phyloP scores from a whole-genome alignment of 2,329 filamentous ascomycete species.

The Cordyceps farinosa region DNA sequence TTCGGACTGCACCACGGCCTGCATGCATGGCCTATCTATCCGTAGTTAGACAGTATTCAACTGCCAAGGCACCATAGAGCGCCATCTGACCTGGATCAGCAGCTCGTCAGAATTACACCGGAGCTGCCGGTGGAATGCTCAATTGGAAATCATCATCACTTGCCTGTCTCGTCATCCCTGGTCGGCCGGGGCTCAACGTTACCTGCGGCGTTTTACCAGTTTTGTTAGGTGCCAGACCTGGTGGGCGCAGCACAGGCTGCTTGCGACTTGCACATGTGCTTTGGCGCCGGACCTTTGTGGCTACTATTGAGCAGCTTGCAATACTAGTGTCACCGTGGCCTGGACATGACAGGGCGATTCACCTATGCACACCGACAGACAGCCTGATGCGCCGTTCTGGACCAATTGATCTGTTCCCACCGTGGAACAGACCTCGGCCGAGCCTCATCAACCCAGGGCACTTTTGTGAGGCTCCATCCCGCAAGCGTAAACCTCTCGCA shows the following conservation, averaged over 20 bases:
- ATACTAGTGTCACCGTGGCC: not conserved
- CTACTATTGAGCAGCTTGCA: not conserved
- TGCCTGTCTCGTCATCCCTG: not conserved
- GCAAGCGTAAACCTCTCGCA: not conserved
- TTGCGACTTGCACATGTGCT: not conserved
- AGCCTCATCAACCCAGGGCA: constrained; percentile 2
- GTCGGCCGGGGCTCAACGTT: not conserved
- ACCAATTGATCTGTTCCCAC: constrained; percentile 1
- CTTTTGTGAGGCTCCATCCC: constrained; percentile 14
- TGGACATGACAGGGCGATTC: not conserved
- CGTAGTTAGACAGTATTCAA: not conserved
- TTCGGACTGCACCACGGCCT: not conserved
- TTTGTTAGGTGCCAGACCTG: constrained; percentile 9
- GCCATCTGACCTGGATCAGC: constrained; percentile 5
- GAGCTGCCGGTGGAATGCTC: not conserved
- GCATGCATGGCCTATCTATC: not conserved
- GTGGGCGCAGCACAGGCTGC: not conserved
- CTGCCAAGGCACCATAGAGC: not conserved
- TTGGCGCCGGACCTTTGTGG: not conserved
- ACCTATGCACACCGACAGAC: constrained; percentile 11
- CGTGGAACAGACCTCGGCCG: not conserved
- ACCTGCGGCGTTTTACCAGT: constrained; percentile 8
- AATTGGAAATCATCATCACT: not conserved
- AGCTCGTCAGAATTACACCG: not conserved
- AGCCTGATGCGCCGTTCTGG: not conserved